A percentile compares a stretch with the other conserved stretches of the same genome.
Evolutionary conservation across 1,284 basidiomycete genomes (phyloP).

Genomic region (Singerocomus inundabilis): DNA sequence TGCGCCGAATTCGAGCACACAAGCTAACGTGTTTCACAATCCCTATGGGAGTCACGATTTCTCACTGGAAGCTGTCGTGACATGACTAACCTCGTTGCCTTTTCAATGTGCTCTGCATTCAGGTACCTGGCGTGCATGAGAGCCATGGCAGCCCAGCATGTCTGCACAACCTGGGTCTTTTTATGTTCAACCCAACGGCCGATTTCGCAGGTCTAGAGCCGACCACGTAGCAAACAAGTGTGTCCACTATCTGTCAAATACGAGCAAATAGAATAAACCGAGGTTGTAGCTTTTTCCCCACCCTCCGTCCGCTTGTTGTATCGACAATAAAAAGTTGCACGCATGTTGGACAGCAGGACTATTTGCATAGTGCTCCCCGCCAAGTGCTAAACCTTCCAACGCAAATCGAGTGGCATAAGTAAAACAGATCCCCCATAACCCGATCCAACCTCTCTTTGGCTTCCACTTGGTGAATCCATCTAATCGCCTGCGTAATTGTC

Average conservation of each 20-base stretch:
- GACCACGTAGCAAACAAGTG: background rate
- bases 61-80: slow-evolving; percentile 75
- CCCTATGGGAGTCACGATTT: slow-evolving; percentile 1
- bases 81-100: slow-evolving; percentile 86
- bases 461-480: slow-evolving; percentile 75
- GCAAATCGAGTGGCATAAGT: slow-evolving; percentile 98
- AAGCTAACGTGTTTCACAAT: background rate
- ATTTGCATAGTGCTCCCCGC: slow-evolving; percentile 85
- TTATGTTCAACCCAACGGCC: slow-evolving; percentile 84
- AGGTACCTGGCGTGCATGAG: slow-evolving; percentile 91
- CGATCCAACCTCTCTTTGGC: slow-evolving; percentile 93
- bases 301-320: slow-evolving; percentile 91
- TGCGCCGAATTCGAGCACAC: slow-evolving; percentile 4
- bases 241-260: background rate
- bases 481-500: slow-evolving; percentile 68
- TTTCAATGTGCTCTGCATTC: slow-evolving; percentile 74
- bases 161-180: slow-evolving; percentile 88
- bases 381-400: slow-evolving; percentile 85
- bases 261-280: slow-evolving; percentile 15
- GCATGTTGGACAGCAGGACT: slow-evolving; percentile 71
- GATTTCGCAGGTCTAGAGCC: slow-evolving; percentile 79
- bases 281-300: slow-evolving; percentile 99
- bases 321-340: slow-evolving; percentile 82
- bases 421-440: slow-evolving; percentile 96
- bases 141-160: slow-evolving; percentile 90